Evolutionary conservation across 352 stramenopile genomes (phyloP).

Genomic region (Phytophthora quininea): DNA sequence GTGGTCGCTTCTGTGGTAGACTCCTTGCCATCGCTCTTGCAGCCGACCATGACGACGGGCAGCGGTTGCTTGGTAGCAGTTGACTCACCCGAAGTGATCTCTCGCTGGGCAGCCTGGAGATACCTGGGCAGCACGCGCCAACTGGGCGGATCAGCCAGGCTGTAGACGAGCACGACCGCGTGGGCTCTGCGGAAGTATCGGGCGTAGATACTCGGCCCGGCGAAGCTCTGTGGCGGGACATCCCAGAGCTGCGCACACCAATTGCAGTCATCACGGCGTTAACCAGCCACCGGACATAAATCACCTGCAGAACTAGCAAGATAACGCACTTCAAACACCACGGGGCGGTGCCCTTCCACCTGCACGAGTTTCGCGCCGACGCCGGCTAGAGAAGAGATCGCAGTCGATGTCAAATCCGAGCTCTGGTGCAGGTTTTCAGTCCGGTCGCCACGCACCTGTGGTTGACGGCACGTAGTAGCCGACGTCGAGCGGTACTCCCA

Average conservation of each 20-base stretch:
- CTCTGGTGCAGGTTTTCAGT: not conserved
- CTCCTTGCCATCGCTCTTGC: conserved; percentile 27
- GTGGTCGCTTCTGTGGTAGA: conserved; percentile 1
- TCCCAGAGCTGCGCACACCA: conserved; percentile 56
- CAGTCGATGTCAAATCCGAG: not conserved
- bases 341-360: conserved; percentile 37
- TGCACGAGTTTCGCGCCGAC: conserved; percentile 64
- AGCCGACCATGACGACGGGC: conserved; percentile 35
- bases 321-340: conserved; percentile 52
- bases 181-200: conserved; percentile 44
- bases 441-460: conserved; percentile 25
- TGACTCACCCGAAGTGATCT: conserved; percentile 7
- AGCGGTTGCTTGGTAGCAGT: conserved; percentile 3
- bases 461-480: conserved; percentile 46
- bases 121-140: conserved; percentile 43
- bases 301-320: not conserved
- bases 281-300: conserved; percentile 1
- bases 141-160: conserved; percentile 23
- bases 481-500: conserved; percentile 26
- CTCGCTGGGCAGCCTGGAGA: conserved; percentile 14
- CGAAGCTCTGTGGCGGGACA: conserved; percentile 56
- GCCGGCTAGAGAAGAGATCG: conserved; percentile 26
- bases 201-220: conserved; percentile 47
- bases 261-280: not conserved
- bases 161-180: conserved; percentile 56